These are phyloP conservation scores for Stereocaulon alpinum DNA, from an alignment of 495 filamentous ascomycete species.

Conservation along the genomic window DNA sequence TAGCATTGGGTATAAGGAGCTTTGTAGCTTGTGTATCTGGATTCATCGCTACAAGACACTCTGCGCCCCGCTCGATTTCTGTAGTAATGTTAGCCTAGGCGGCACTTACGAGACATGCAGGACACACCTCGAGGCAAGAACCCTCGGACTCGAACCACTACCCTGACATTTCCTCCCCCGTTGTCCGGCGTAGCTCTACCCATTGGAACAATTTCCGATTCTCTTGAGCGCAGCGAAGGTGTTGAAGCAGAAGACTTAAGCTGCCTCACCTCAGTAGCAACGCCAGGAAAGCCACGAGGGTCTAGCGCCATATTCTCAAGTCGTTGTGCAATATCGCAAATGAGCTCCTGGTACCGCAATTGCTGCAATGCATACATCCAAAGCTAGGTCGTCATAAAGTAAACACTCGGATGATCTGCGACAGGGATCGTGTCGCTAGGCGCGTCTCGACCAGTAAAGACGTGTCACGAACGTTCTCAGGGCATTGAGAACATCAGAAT, in stretches of 20 bases:
- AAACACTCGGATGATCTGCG: slow-evolving; percentile 18
- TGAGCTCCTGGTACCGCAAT: slow-evolving; percentile 35
- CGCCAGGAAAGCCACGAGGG: slow-evolving; percentile 43
- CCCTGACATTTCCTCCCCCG: slow-evolving; percentile 77
- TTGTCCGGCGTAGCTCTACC: slow-evolving; percentile 31
- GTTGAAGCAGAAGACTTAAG: slow-evolving; percentile 50
- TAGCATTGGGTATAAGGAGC: slow-evolving; percentile 55
- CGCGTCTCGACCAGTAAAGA: slow-evolving; percentile 1
- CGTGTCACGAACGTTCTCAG: slow-evolving; percentile 1
- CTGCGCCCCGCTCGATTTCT: slow-evolving; percentile 73
- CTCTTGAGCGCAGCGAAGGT: slow-evolving; percentile 61
- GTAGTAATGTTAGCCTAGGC: slow-evolving; percentile 9
- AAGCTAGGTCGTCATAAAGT: slow-evolving; percentile 13
- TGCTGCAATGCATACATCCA: slow-evolving; percentile 30
- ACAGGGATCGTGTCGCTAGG: slow-evolving; percentile 12
- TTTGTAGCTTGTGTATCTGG: slow-evolving; percentile 71
- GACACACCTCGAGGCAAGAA: slow-evolving; percentile 77
- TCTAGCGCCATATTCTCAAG: slow-evolving; percentile 49
- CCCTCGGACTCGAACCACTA: slow-evolving; percentile 84
- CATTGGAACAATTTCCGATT: slow-evolving; percentile 44
- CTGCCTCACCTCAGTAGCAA: slow-evolving; percentile 33
- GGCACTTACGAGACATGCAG: background rate
- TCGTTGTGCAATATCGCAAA: slow-evolving; percentile 15
- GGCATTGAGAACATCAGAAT: background rate
- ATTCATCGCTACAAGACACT: slow-evolving; percentile 86